A percentile compares a stretch with the other conserved stretches of the same genome.
Conservation (phyloP, 2,329 filamentous ascomycete genomes). For the Sporothrix globosa region DNA sequence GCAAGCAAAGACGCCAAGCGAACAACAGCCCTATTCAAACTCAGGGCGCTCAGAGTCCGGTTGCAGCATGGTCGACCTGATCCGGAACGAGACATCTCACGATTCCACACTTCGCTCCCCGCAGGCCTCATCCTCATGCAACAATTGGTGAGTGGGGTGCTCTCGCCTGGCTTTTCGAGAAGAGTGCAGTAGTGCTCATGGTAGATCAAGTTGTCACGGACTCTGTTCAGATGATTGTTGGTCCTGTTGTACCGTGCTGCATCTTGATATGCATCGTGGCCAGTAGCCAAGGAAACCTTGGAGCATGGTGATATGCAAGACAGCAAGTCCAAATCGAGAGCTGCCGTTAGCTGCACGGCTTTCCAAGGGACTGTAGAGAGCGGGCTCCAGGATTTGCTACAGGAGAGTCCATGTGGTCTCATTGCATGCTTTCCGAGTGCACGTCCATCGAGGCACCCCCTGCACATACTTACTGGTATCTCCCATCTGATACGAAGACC, state of each 20-base stretch:
- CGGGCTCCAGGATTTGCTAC: neutral
- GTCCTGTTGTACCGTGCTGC: neutral
- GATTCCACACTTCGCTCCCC: neutral
- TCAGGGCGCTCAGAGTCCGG: neutral
- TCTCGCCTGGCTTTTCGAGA: neutral
- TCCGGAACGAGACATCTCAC: slow-evolving; percentile 10
- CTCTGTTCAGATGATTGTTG: slow-evolving; percentile 9
- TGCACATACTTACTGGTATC: neutral
- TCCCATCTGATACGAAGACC: slow-evolving; percentile 4
- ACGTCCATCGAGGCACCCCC: neutral
- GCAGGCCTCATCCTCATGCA: neutral
- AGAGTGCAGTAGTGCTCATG: neutral
- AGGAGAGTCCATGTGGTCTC: slow-evolving; percentile 3
- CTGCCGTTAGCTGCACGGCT: neutral
- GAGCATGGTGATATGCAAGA: neutral
- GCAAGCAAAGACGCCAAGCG: neutral
- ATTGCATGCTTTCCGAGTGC: neutral
- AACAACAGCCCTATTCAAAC: neutral
- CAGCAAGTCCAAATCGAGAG: neutral
- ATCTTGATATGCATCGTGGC: slow-evolving; percentile 5
- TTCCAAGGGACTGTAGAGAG: neutral
- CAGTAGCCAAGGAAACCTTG: neutral
- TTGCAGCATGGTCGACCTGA: neutral
- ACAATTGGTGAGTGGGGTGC: neutral
- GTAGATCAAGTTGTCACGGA: neutral